A percentile compares a stretch with the other conserved stretches of the same genome.
Conservation (phyloP, 192 early-diverging fungal species). For the Tieghemiomyces parasiticus region DNA sequence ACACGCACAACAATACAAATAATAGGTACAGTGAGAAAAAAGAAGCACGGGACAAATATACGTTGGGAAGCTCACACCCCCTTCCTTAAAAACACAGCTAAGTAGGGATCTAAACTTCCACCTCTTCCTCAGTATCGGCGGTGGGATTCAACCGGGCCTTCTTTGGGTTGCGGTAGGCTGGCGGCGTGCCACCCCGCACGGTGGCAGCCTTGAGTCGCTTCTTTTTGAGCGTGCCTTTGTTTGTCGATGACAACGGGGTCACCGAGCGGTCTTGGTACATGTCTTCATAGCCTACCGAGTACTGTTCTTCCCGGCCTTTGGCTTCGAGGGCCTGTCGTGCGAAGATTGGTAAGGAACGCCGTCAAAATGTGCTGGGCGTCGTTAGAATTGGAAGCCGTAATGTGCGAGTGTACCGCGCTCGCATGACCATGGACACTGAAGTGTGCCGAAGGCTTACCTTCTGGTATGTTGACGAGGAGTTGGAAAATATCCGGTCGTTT, state of each 20-base stretch:
- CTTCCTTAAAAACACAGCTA: too few relatives aligned
- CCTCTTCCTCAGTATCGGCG: conserved; percentile 2
- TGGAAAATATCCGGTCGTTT: conserved; percentile 70
- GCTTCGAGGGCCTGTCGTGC: conserved; percentile 7
- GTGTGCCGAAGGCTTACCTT: too few relatives aligned
- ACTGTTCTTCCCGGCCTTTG: conserved; percentile 8
- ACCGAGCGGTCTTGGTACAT: neutral
- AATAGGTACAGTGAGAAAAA: too few relatives aligned
- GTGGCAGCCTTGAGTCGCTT: neutral
- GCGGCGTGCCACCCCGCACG: neutral
- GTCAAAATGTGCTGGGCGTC: too few relatives aligned
- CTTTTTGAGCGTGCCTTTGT: conserved; percentile 4
- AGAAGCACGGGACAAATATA: too few relatives aligned
- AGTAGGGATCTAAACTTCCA: conserved; percentile 3
- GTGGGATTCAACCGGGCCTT: neutral
- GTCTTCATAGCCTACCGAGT: neutral
- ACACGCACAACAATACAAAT: too few relatives aligned
- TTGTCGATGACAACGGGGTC: neutral
- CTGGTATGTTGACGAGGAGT: conserved; percentile 43
- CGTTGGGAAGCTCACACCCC: too few relatives aligned
- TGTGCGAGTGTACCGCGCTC: too few relatives aligned
- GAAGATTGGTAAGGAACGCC: too few relatives aligned
- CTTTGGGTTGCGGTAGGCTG: neutral
- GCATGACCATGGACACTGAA: too few relatives aligned
- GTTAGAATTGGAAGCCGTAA: too few relatives aligned